These are phyloP conservation scores for Geranium brycei DNA, from an alignment of 345 rosid genomes.

Conservation along the genomic window DNA sequence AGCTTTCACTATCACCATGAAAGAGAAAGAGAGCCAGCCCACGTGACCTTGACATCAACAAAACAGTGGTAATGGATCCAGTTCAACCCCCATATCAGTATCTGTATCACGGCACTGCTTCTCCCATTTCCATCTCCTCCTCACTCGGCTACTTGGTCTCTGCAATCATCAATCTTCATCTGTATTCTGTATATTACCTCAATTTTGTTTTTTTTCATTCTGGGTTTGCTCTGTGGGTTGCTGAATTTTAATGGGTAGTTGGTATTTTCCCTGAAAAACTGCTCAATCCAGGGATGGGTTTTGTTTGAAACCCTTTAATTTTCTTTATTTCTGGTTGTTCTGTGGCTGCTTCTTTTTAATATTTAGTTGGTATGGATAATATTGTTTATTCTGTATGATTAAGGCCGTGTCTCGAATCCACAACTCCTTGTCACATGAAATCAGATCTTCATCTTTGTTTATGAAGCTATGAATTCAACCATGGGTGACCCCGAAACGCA, in stretches of 20 bases:
- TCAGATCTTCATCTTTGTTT: too few relatives aligned
- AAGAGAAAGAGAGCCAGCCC: too few relatives aligned
- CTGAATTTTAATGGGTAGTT: neutral
- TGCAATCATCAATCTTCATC: neutral
- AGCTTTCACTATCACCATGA: too few relatives aligned
- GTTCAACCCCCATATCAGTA: too few relatives aligned
- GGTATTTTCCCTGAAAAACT: neutral
- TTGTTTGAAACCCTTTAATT: neutral
- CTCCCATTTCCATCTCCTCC: neutral
- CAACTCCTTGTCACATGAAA: neutral
- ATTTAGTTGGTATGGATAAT: too few relatives aligned
- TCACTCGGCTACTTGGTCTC: too few relatives aligned
- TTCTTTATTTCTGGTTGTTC: neutral
- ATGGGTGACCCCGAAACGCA: too few relatives aligned
- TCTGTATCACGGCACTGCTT: neutral
- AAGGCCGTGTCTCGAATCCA: neutral
- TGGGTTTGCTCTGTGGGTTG: neutral
- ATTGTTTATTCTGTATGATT: too few relatives aligned
- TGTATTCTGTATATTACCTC: neutral
- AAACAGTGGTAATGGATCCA: too few relatives aligned
- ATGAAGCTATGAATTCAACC: too few relatives aligned
- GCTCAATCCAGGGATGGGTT: neutral
- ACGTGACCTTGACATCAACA: too few relatives aligned
- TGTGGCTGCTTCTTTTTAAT: too few relatives aligned
- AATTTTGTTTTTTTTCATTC: neutral